Conservation (phyloP, 306 rosid genomes). For the Coriaria nepalensis region DNA sequence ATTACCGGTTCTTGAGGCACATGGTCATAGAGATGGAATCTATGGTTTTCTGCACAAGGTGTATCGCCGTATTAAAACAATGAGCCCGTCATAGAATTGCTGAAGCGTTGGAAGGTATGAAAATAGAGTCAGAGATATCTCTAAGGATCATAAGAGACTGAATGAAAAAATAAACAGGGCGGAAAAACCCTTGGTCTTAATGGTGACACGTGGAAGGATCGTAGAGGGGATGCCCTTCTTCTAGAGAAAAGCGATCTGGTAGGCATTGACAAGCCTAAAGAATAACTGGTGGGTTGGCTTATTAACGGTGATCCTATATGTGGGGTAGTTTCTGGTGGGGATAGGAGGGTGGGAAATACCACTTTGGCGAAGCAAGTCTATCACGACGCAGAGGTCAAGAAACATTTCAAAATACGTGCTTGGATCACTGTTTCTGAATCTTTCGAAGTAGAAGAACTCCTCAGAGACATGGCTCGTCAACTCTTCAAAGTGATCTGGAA, state of each 20-base stretch:
- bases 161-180: slow-evolving; percentile 2
- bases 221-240: not conserved
- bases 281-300: not conserved
- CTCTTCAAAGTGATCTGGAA: not conserved
- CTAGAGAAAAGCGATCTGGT: not conserved
- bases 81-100: slow-evolving; percentile 27
- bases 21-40: slow-evolving; percentile 6
- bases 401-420: not conserved
- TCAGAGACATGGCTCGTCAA: not conserved
- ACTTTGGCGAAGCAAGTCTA: not conserved
- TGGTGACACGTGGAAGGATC: not conserved
- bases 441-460: not conserved
- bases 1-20: slow-evolving; percentile 18
- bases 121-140: slow-evolving; percentile 17
- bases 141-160: slow-evolving; percentile 16
- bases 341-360: not conserved
- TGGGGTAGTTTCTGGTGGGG: not conserved
- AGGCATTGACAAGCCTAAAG: not conserved
- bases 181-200: not conserved
- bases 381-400: not conserved
- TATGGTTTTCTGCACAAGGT: not conserved
- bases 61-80: not conserved
- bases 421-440: slow-evolving; percentile 1
- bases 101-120: slow-evolving; percentile 21
- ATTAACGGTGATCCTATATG: not conserved